Evolutionary conservation across 2,329 filamentous ascomycete genomes (phyloP), one percentile per base, ranked within the genome.

Genomic region (Cladobotryum mycophilum): DNA sequence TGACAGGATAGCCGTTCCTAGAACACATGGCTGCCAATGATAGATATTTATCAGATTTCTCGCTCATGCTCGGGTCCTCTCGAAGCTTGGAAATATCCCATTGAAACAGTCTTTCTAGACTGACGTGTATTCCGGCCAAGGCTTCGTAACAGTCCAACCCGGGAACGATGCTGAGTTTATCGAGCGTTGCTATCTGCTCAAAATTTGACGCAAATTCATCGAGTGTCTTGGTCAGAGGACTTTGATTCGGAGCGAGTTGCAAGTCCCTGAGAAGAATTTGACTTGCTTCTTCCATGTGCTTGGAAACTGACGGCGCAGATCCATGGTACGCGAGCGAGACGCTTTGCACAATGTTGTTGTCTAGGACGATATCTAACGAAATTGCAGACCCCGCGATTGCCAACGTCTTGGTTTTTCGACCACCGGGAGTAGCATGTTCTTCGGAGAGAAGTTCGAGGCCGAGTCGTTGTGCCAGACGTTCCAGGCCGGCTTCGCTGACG

Each of bases 81-180:
- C 75, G 75, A 30, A 84, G 64, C 55, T 73, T 78, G 50, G 79
- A 74, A 53, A 84, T 70, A 62, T 93, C 88, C 74, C 87, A 86
- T 42, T 81, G 73, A 60, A 87, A 82, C n/a, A 95, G 70, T 58
- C 76, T 82, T 53, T 78, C 74, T 53, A 93, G 70, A 60, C 86
- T 88, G 51, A 78, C 78, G 64, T 85, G 88, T 5, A 95, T 74
- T 3, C 87, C 87, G 4, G 81, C 82, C 41, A 92, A 74, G 0
- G 88, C 88, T 63, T 89, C 86, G 63, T 88, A 86, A 64, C 88
- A 88, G 59, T 88, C 88, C 7, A 92, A 74, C 5, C 79, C 79
- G 1, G 82, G 82, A 30, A 78, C 73, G 18, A 81, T 76, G 65
- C 87, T 89, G 47, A 92, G 75, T 58, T 82, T 84, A 63, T 93